Base-by-base conservation (phyloP, 1,139 yeast genomes). In the Debaryomyces singareniensis region DNA sequence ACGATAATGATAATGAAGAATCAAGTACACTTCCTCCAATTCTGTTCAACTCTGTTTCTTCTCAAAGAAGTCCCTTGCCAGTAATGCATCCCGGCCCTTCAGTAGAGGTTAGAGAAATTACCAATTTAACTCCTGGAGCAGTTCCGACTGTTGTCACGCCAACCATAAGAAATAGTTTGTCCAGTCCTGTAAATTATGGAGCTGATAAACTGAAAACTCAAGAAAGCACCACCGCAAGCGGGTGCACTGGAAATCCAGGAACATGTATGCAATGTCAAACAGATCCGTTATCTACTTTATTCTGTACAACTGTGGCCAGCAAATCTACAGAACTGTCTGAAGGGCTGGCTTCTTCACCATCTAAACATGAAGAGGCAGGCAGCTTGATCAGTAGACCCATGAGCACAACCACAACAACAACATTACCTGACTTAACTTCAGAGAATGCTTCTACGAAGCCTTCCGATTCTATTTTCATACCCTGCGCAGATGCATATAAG, bases 241-340 rank as follows among this genome's bases (percentile, higher is more conserved):
- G 75, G n/a, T 84, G 94, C 53, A 80, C 91, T 0, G 95, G 94
- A 1, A 75, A 82, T 45, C 95, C 96, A 11, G 96, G 95, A 4
- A 77, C 87, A 5, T 87, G 96, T 53, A 58, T 61, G 13, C 93
- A 82, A 55, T 87, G 96, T 55, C 93, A 80, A 47, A 54, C 66
- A 35, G 95, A 86, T 51, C 95, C 95, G 25, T 78, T 85, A 87
- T 81, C 91, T 4, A 84, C 94, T 1, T 60, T 85, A 24, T 86
- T 86, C 58, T 86, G 96, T 58, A 78, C 93, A 1, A 82, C 95
- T 0, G 77, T 85, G 25, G 94, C 95, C 4, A 71, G 71, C 33
- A 70, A 68, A 42, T 70, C 60, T 2, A 32, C 37, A 33, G 33
- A 31, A 26, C 23, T 37, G 28, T 14, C 32, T 15, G 29, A 26